These are phyloP conservation scores for Kodamaea arcana DNA, from an alignment of 1,139 yeast genomes.

Conservation along the genomic window DNA sequence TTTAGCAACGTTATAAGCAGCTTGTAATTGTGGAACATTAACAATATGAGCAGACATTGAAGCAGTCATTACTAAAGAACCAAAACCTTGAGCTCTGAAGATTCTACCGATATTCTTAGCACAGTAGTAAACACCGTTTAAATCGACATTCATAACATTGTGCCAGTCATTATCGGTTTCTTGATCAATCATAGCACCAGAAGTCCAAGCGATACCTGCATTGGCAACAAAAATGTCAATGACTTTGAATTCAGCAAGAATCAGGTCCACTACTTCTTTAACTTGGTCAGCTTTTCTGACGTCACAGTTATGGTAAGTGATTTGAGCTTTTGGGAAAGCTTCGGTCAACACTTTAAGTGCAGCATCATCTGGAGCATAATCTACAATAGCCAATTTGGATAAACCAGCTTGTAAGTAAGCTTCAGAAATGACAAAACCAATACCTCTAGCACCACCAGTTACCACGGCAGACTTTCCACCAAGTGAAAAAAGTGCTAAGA, in stretches of 20 bases:
- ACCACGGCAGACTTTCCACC: constrained; percentile 36
- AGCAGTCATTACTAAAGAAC: constrained; percentile 58
- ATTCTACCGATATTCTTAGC: constrained; percentile 39
- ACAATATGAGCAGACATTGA: constrained; percentile 65
- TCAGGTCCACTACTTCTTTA: constrained; percentile 26
- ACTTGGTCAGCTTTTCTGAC: constrained; percentile 40
- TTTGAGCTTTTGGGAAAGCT: constrained; percentile 28
- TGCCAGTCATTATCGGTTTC: constrained; percentile 44
- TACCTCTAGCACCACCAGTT: constrained; percentile 46
- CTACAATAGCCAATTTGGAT: constrained; percentile 41
- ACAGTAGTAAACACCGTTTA: constrained; percentile 45
- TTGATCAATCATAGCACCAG: constrained; percentile 34
- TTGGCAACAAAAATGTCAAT: constrained; percentile 53
- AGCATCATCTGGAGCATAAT: constrained; percentile 32
- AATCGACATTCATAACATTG: constrained; percentile 41
- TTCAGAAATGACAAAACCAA: constrained; percentile 42
- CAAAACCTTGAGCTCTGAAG: constrained; percentile 37
- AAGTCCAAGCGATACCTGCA: constrained; percentile 49
- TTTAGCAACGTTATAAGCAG: constrained; percentile 51
- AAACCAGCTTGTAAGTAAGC: constrained; percentile 45
- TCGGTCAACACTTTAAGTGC: constrained; percentile 26
- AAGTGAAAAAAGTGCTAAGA: constrained; percentile 36
- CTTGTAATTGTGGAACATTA: constrained; percentile 63
- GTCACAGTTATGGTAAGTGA: constrained; percentile 37
- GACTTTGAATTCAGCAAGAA: constrained; percentile 32